Percentiles rank a stretch among this genome's conserved stretches.
phyloP scores from a whole-genome alignment of 2,329 filamentous ascomycete species.

The Xylariomycetidae sp. region DNA sequence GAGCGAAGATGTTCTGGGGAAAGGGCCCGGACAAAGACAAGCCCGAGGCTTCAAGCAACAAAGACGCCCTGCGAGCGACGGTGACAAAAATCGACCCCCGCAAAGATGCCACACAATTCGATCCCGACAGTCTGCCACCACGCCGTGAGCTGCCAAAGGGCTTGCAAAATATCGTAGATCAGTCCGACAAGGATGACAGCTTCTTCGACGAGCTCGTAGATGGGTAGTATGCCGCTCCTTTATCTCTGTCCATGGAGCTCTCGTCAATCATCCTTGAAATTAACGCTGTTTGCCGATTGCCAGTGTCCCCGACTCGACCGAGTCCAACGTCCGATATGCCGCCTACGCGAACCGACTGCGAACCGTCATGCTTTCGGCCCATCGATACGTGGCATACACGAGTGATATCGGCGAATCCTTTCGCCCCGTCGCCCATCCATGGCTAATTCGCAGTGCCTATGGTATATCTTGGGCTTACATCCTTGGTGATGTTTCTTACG shows the following conservation, averaged over 20 bases:
- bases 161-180: constrained; percentile 56
- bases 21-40: constrained; percentile 25
- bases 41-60: constrained; percentile 22
- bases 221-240: constrained; percentile 70
- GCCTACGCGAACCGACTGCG: constrained; percentile 83
- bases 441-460: constrained; percentile 76
- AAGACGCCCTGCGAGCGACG: constrained; percentile 14
- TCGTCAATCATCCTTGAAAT: no score
- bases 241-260: no score
- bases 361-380: constrained; percentile 83
- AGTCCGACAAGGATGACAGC: constrained; percentile 60
- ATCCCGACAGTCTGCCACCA: constrained; percentile 43
- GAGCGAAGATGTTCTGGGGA: constrained; percentile 27
- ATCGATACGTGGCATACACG: constrained; percentile 96
- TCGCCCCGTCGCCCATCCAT: constrained; percentile 84
- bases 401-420: constrained; percentile 96
- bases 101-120: constrained; percentile 32
- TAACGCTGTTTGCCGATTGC: no score
- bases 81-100: constrained; percentile 21
- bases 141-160: constrained; percentile 47
- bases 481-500: constrained; percentile 81
- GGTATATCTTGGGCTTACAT: constrained; percentile 91
- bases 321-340: constrained; percentile 82
- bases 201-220: constrained; percentile 75
- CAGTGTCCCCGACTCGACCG: constrained; percentile 73